These are phyloP conservation scores for Gossypium davidsonii DNA, from an alignment of 441 rosid genomes.

Conservation along the genomic window DNA sequence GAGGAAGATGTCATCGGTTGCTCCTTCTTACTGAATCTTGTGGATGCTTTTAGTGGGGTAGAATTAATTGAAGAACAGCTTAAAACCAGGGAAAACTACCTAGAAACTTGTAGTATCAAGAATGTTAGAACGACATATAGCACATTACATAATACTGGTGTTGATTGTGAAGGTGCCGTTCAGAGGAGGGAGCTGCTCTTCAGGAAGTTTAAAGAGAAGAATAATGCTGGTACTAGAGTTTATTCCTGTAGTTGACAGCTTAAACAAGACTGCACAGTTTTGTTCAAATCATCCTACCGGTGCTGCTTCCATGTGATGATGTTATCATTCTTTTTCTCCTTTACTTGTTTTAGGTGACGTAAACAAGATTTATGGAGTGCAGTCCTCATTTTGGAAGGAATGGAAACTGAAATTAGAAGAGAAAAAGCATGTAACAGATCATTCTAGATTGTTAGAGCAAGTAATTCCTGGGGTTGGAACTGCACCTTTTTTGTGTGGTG, in stretches of 20 bases:
- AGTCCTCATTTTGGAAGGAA: constrained; percentile 91
- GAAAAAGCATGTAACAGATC: constrained; percentile 69
- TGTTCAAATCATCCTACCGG: background rate
- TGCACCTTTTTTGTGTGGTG: constrained; percentile 76
- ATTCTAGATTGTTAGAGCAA: constrained; percentile 71
- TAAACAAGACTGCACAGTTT: background rate
- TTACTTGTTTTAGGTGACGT: constrained; percentile 53
- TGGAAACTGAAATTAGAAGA: constrained; percentile 95
- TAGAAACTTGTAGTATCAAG: constrained; percentile 84
- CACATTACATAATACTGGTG: constrained; percentile 63
- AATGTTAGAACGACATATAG: constrained; percentile 82
- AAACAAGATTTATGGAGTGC: constrained; percentile 73
- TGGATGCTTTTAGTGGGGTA: constrained; percentile 81
- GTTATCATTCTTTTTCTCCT: constrained; percentile 5
- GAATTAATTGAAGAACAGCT: constrained; percentile 93
- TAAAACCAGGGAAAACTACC: constrained; percentile 63
- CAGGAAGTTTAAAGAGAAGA: constrained; percentile 68
- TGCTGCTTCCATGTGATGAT: constrained; percentile 3
- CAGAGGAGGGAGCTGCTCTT: constrained; percentile 72
- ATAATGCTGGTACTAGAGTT: constrained; percentile 52
- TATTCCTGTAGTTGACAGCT: constrained; percentile 15
- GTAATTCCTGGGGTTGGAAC: constrained; percentile 90
- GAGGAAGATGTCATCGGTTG: constrained; percentile 81
- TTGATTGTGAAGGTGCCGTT: constrained; percentile 66
- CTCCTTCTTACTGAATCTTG: constrained; percentile 82